These are phyloP conservation scores for Suhomyces canberraensis DNA, from an alignment of 805 yeast genomes.

Conservation along the genomic window DNA sequence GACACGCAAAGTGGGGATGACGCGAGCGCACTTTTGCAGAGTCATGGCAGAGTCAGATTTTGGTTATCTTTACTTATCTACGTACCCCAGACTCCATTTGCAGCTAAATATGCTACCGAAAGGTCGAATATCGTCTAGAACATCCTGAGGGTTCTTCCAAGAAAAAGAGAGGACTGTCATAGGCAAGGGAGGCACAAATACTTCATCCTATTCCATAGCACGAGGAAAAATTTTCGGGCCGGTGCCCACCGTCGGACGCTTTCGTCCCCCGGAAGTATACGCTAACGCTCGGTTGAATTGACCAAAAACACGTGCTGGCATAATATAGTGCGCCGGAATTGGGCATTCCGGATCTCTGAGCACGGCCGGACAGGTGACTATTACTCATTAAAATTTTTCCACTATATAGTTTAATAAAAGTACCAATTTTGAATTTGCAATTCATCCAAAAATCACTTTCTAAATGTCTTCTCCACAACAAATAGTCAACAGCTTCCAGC, in stretches of 20 bases:
- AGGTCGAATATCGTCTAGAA: no score
- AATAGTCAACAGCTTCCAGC: slow-evolving; percentile 58
- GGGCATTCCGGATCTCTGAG: background rate
- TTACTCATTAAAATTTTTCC: slow-evolving; percentile 10
- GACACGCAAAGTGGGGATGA: no score
- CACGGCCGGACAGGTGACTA: background rate
- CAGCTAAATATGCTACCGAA: no score
- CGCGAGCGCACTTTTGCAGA: background rate
- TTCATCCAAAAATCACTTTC: no score
- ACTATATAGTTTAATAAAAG: background rate
- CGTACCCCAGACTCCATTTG: slow-evolving; percentile 2
- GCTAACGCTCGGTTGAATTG: background rate
- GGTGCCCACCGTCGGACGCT: no score
- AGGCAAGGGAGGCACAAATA: no score
- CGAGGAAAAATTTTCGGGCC: slow-evolving; percentile 5
- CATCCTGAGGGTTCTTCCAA: no score
- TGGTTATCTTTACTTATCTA: slow-evolving; percentile 4
- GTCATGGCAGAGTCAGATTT: slow-evolving; percentile 3
- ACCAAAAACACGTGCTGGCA: slow-evolving; percentile 3
- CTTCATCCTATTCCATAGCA: no score
- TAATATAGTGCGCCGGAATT: slow-evolving; percentile 1
- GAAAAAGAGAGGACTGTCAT: no score
- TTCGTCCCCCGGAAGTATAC: background rate
- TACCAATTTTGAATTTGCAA: background rate
- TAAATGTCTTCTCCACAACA: slow-evolving; percentile 67